Evolutionary conservation across 73 alveolate genomes (phyloP).

Genomic region (Stentor coeruleus): DNA sequence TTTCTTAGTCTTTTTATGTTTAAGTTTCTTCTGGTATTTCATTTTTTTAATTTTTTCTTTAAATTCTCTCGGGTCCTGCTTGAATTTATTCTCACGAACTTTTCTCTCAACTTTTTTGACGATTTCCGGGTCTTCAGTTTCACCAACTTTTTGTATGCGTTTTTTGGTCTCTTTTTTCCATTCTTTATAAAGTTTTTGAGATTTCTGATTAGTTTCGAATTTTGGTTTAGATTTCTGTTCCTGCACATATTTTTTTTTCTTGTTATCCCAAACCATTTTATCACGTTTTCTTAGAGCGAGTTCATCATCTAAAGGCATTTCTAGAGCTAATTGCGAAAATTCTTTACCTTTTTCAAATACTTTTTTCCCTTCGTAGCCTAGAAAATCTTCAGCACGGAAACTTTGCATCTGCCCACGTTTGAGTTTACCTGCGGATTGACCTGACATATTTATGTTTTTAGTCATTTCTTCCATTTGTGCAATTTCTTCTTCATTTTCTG

Average conservation of each 20-base stretch:
- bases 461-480: conserved; percentile 24
- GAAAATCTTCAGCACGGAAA: conserved; percentile 30
- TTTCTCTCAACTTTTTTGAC: conserved; percentile 43
- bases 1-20: neutral
- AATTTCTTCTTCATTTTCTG: conserved; percentile 24
- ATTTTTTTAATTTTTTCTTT: neutral
- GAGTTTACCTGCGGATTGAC: conserved; percentile 14
- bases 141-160: conserved; percentile 62
- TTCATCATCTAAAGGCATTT: conserved; percentile 58
- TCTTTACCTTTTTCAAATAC: conserved; percentile 29
- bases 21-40: neutral
- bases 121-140: conserved; percentile 52
- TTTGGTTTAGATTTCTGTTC: conserved; percentile 49
- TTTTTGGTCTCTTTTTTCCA: conserved; percentile 70
- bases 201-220: conserved; percentile 48
- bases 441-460: conserved; percentile 27
- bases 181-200: conserved; percentile 57
- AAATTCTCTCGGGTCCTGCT: neutral
- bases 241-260: conserved; percentile 56
- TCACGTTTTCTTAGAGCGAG: conserved; percentile 42
- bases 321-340: conserved; percentile 36
- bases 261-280: conserved; percentile 69
- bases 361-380: conserved; percentile 34
- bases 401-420: conserved; percentile 39
- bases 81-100: conserved; percentile 33